phyloP scores from a whole-genome alignment of 148 eudicot genomes.

The Persicaria tinctoria region DNA sequence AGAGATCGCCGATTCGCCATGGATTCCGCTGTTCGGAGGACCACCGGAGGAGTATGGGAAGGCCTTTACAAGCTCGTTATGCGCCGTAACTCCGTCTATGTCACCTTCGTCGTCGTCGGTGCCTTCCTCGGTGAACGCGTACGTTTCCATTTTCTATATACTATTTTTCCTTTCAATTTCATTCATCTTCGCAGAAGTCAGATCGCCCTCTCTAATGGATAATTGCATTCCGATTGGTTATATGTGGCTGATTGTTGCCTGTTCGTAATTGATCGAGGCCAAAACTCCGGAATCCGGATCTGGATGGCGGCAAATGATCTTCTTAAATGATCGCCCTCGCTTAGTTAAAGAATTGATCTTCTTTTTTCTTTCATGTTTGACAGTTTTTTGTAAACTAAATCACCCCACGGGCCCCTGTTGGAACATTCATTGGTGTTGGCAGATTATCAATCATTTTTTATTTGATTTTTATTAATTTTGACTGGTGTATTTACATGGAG shows the following conservation, averaged over 20 bases:
- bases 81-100: slow-evolving; percentile 63
- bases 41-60: slow-evolving; percentile 22
- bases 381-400: neutral
- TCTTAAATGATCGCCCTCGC: neutral
- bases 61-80: slow-evolving; percentile 46
- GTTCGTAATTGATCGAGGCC: neutral
- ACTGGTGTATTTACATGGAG: neutral
- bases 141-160: neutral
- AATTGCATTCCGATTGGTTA: neutral
- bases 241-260: neutral
- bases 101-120: slow-evolving; percentile 64
- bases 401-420: neutral
- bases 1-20: slow-evolving; percentile 16
- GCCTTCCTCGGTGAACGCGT: slow-evolving; percentile 66
- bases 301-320: neutral
- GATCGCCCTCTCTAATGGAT: neutral
- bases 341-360: neutral
- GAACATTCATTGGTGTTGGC: neutral
- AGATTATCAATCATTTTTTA: neutral
- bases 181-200: neutral
- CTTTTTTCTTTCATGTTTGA: neutral
- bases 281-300: neutral
- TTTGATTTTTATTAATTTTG: neutral
- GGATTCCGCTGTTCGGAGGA: slow-evolving; percentile 15
- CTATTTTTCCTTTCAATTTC: neutral